Evolutionary conservation across 139 green algal species (phyloP), one percentile per base, ranked within the genome.

Genomic region (Chlorella sp.): DNA sequence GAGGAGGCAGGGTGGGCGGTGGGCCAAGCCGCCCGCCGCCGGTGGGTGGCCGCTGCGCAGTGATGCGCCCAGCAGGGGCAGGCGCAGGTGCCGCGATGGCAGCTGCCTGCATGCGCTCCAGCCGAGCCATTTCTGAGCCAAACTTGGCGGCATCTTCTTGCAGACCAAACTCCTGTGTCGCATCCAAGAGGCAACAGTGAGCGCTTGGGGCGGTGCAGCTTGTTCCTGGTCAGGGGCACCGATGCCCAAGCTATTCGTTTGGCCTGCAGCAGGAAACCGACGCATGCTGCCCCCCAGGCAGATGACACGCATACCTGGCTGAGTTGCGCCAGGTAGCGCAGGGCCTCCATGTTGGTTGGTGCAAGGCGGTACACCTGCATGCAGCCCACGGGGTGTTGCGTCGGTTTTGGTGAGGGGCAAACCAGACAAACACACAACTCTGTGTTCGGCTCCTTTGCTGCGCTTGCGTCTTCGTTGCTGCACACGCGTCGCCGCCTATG

Each of bases 301-400:
- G n/a, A n/a, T n/a, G n/a, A n/a, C n/a, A n/a, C n/a, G n/a, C n/a
- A n/a, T n/a, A 91, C 87, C 55, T 70, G 18, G 91, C 91, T 64
- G 95, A 98, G 87, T 80, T 95, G 90, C 65, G 95, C 90, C 21
- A 98, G 89, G 91, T 97, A 98, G 63, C 94, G 91, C 78, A 98
- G 91, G 82, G 94, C 97, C 91, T 98, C 95, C 3, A 94, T 81
- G 88, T 97, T 97, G 75, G 93, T 89, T 23, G 95, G 93, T 68
- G 96, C 89, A 2, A 47, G 44, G 28, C 65, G 36, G 76, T 94
- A 90, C 56, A 96, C 91, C 70, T 78, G 70, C 25, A 67, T 1
- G 9, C 21, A n/a, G n/a, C n/a, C n/a, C n/a, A n/a, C n/a, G n/a
- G n/a, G n/a, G n/a, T n/a, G n/a, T n/a, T n/a, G n/a, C n/a, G n/a